Evolutionary conservation across 2,329 filamentous ascomycete genomes (phyloP).

Genomic region (Aspergillus puulaauensis): DNA sequence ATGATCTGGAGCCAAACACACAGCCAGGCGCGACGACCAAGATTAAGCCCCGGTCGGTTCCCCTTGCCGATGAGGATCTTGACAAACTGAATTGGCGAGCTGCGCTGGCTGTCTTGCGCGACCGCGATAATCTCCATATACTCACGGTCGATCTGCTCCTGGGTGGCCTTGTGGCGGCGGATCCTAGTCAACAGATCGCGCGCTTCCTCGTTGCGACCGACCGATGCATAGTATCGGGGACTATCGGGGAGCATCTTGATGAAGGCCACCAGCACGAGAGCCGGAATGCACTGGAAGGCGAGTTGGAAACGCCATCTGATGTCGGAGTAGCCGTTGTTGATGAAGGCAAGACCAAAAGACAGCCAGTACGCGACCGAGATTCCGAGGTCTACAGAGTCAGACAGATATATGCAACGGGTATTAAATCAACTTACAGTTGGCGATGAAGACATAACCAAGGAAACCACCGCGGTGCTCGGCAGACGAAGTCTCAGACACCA

Average conservation of each 20-base stretch:
- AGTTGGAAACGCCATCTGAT: constrained; percentile 36
- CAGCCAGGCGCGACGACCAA: constrained; percentile 44
- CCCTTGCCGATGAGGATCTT: constrained; percentile 38
- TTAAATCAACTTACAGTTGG: constrained; percentile 40
- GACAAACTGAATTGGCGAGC: constrained; percentile 40
- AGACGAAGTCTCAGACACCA: constrained; percentile 50
- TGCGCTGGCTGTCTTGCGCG: constrained; percentile 30
- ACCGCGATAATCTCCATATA: constrained; percentile 37
- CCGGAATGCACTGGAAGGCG: constrained; percentile 36
- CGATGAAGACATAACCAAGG: constrained; percentile 53
- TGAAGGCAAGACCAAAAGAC: constrained; percentile 37
- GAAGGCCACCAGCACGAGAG: constrained; percentile 24
- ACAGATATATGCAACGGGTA: background rate
- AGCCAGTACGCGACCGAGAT: constrained; percentile 44
- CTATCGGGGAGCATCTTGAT: constrained; percentile 36
- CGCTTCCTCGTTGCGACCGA: constrained; percentile 47
- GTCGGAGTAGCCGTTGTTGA: constrained; percentile 33
- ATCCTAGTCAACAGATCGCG: constrained; percentile 46
- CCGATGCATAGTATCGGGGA: constrained; percentile 32
- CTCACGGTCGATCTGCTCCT: constrained; percentile 32
- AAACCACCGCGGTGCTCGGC: constrained; percentile 49
- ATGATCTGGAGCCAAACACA: constrained; percentile 49
- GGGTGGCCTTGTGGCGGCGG: constrained; percentile 18
- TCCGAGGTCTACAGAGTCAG: constrained; percentile 40
- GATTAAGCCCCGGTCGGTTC: constrained; percentile 30